phyloP scores from a whole-genome alignment of 208 protist species.

The Acanthamoeba sp. region DNA sequence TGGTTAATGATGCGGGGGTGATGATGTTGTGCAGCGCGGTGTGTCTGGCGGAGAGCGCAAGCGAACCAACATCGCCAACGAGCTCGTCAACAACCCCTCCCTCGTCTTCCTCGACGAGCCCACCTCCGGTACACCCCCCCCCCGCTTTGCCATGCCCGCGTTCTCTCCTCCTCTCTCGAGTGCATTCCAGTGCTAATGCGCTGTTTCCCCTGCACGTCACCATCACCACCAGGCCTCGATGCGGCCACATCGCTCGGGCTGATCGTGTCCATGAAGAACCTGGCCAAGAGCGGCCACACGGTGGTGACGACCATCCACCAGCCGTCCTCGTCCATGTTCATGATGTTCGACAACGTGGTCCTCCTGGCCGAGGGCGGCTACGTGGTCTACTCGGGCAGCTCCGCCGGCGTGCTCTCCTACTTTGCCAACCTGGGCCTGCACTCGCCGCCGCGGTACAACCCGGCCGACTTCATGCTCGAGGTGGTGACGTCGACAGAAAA shows the following conservation, averaged over 20 bases:
- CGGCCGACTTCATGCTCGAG: slow-evolving; percentile 76
- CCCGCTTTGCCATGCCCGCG: too few relatives aligned
- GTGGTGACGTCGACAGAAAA: background rate
- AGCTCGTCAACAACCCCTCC: slow-evolving; percentile 80
- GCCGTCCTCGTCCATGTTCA: slow-evolving; percentile 91
- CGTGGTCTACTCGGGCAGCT: slow-evolving; percentile 63
- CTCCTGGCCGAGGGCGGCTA: slow-evolving; percentile 72
- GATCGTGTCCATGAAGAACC: slow-evolving; percentile 89
- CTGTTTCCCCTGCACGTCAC: background rate
- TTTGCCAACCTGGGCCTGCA: slow-evolving; percentile 68
- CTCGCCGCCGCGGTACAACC: slow-evolving; percentile 75
- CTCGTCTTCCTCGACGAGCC: slow-evolving; percentile 86
- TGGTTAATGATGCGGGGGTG: too few relatives aligned
- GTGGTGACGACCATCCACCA: slow-evolving; percentile 95
- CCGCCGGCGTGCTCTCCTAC: slow-evolving; percentile 23
- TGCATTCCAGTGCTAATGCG: too few relatives aligned
- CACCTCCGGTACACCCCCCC: slow-evolving; percentile 78
- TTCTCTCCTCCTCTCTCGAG: background rate
- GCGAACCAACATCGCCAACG: slow-evolving; percentile 85
- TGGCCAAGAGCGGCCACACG: slow-evolving; percentile 91
- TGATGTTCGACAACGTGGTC: slow-evolving; percentile 80
- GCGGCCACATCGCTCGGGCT: slow-evolving; percentile 91
- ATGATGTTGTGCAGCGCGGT: slow-evolving; percentile 59
- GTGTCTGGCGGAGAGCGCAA: slow-evolving; percentile 83
- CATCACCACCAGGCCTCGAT: slow-evolving; percentile 88